Conservation (phyloP, 805 yeast genomes). For the Ogataea thermomethanolica region DNA sequence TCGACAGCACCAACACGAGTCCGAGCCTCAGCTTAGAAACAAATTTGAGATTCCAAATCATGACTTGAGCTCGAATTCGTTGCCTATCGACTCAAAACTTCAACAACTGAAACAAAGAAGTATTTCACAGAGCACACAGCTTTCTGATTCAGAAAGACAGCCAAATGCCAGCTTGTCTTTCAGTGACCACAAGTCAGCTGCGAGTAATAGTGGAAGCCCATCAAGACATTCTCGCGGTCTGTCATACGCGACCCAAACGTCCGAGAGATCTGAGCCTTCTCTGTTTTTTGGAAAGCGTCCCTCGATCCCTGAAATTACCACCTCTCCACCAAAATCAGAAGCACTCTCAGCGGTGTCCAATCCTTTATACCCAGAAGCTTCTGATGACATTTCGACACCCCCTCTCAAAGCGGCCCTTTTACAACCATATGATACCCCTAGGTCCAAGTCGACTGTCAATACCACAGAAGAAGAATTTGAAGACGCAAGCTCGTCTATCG, state of each 20-base stretch:
- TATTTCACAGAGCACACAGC: not conserved
- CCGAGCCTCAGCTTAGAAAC: slow-evolving; percentile 16
- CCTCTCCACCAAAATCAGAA: not conserved
- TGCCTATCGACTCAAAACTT: slow-evolving; percentile 5
- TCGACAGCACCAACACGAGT: slow-evolving; percentile 9
- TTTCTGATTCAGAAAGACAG: not conserved
- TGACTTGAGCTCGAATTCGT: slow-evolving; percentile 1
- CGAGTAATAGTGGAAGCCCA: not conserved
- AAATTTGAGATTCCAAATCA: not conserved
- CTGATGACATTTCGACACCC: not conserved
- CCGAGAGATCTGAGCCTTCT: not conserved
- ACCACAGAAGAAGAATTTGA: slow-evolving; percentile 14
- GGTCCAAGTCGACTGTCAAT: slow-evolving; percentile 3
- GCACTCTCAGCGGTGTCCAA: too few species aligned
- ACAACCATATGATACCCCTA: slow-evolving; percentile 2
- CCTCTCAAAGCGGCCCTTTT: not conserved
- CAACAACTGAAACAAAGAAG: not conserved
- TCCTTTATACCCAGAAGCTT: too few species aligned
- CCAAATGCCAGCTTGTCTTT: slow-evolving; percentile 6
- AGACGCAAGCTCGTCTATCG: slow-evolving; percentile 25
- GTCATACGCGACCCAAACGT: not conserved
- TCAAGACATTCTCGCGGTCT: not conserved
- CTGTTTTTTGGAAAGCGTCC: not conserved
- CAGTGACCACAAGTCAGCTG: not conserved
- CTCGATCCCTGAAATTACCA: not conserved